These are phyloP conservation scores for Trametes elegans DNA, from an alignment of 768 basidiomycete genomes.

Conservation along the genomic window DNA sequence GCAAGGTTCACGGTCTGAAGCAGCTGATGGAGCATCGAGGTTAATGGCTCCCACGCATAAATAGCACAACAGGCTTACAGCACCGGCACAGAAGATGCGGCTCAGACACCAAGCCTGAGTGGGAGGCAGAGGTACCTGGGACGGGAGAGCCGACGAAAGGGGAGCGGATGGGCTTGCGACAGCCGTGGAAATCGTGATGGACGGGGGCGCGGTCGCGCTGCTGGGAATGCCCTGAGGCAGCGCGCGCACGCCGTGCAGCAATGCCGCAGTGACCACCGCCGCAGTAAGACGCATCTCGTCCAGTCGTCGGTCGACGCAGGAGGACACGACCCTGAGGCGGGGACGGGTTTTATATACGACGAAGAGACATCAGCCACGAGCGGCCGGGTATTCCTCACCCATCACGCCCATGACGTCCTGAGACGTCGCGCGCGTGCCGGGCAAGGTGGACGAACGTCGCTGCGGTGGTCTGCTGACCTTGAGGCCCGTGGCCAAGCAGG, in stretches of 20 bases:
- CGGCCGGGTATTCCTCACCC: conserved; percentile 6
- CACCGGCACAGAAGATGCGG: conserved; percentile 78
- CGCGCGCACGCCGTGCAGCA: conserved; percentile 8
- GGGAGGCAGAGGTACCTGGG: conserved; percentile 63
- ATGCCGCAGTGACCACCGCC: conserved; percentile 1
- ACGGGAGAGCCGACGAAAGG: conserved; percentile 52
- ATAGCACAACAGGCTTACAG: conserved; percentile 43
- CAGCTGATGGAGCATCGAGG: conserved; percentile 41
- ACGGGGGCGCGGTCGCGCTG: conserved; percentile 23
- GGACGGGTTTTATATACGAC: conserved; percentile 10
- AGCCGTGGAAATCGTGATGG: conserved; percentile 54
- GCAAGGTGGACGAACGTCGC: background rate
- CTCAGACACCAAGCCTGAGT: conserved; percentile 74
- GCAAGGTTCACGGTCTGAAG: conserved; percentile 88
- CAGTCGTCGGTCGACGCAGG: conserved; percentile 6
- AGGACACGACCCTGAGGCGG: background rate
- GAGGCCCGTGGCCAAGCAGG: background rate
- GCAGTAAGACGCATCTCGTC: conserved; percentile 2
- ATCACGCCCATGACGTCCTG: conserved; percentile 12
- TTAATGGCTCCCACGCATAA: background rate
- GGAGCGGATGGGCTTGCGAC: conserved; percentile 62
- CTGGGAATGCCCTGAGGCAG: conserved; percentile 10
- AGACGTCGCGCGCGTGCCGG: background rate
- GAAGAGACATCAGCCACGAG: background rate
- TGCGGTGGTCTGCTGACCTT: conserved; percentile 12